A percentile compares a stretch with the other conserved stretches of the same genome.
phyloP scores from a whole-genome alignment of 208 protist species.

The Leishmania aethiopica region DNA sequence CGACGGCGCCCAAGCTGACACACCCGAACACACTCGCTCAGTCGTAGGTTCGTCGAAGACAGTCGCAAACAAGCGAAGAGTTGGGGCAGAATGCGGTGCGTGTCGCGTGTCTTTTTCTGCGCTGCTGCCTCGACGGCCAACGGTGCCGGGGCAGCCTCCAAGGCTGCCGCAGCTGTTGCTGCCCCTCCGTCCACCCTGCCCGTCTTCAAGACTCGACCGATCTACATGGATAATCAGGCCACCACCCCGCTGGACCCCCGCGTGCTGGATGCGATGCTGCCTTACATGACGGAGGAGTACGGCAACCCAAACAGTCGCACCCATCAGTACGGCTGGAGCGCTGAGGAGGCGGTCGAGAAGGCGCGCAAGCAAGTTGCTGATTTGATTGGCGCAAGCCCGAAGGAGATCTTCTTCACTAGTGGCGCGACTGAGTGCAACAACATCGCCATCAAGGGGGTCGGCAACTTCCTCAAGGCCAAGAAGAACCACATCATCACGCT shows the following conservation, averaged over 20 bases:
- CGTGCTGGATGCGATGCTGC: slow-evolving; percentile 99
- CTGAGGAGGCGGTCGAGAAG: slow-evolving; percentile 95
- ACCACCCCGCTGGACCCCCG: slow-evolving; percentile 97
- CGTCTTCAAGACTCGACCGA: slow-evolving; percentile 39
- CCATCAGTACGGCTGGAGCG: slow-evolving; percentile 98
- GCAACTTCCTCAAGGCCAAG: slow-evolving; percentile 96
- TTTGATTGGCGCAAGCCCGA: slow-evolving; percentile 95
- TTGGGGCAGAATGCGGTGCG: slow-evolving; percentile 43
- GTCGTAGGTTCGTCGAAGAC: background rate
- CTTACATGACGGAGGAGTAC: slow-evolving; percentile 96
- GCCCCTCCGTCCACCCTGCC: background rate
- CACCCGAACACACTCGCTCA: background rate
- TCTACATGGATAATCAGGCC: slow-evolving; percentile 97
- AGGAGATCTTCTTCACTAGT: slow-evolving; percentile 99
- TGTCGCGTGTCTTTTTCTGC: slow-evolving; percentile 33
- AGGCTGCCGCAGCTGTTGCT: slow-evolving; percentile 9
- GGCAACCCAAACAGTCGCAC: slow-evolving; percentile 99
- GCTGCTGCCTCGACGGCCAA: slow-evolving; percentile 7
- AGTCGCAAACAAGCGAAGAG: background rate
- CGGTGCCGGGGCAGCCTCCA: slow-evolving; percentile 4
- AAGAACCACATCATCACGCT: slow-evolving; percentile 99
- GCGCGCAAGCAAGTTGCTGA: slow-evolving; percentile 91
- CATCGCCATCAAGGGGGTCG: slow-evolving; percentile 98
- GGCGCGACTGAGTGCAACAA: slow-evolving; percentile 99
- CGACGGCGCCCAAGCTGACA: background rate